phyloP scores from a whole-genome alignment of 2,329 filamentous ascomycete species.

The Blastomyces silverae region DNA sequence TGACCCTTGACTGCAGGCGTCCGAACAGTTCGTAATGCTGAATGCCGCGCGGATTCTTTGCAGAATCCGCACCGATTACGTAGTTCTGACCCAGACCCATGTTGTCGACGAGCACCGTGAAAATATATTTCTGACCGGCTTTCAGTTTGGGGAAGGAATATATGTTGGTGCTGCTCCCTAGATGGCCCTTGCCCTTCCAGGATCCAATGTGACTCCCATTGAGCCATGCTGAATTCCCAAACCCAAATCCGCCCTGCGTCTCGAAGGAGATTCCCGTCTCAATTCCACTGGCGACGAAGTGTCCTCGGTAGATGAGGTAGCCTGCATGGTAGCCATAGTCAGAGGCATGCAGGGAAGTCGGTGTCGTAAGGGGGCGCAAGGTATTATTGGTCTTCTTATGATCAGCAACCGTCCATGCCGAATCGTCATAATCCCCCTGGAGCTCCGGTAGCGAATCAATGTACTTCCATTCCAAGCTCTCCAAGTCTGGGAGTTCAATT shows the following conservation, averaged over 20 bases:
- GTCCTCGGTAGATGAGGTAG: conserved; percentile 28
- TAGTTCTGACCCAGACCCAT: conserved; percentile 65
- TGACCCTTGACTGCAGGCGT: conserved; percentile 30
- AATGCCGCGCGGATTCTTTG: conserved; percentile 54
- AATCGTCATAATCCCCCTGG: conserved; percentile 58
- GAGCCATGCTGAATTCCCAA: conserved; percentile 28
- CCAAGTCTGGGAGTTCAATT: conserved; percentile 53
- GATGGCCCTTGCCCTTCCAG: conserved; percentile 22
- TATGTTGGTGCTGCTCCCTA: conserved; percentile 44
- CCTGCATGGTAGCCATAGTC: conserved; percentile 31
- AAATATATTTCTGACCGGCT: conserved; percentile 49
- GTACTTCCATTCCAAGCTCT: conserved; percentile 58
- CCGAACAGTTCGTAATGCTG: conserved; percentile 42
- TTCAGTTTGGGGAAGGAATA: conserved; percentile 51
- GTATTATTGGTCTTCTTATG: conserved; percentile 57
- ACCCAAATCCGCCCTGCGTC: conserved; percentile 27
- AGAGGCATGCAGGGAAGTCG: conserved; percentile 45
- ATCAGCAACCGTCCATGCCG: conserved; percentile 57
- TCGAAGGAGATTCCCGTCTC: conserved; percentile 24
- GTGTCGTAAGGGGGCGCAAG: conserved; percentile 51
- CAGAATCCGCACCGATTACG: conserved; percentile 52
- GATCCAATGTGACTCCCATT: conserved; percentile 26
- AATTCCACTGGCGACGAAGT: conserved; percentile 26
- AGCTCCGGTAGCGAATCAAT: conserved; percentile 67
- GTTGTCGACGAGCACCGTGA: conserved; percentile 67